Evolutionary conservation across 73 alveolate genomes (phyloP).

Genomic region (Uronychia binucleata): DNA sequence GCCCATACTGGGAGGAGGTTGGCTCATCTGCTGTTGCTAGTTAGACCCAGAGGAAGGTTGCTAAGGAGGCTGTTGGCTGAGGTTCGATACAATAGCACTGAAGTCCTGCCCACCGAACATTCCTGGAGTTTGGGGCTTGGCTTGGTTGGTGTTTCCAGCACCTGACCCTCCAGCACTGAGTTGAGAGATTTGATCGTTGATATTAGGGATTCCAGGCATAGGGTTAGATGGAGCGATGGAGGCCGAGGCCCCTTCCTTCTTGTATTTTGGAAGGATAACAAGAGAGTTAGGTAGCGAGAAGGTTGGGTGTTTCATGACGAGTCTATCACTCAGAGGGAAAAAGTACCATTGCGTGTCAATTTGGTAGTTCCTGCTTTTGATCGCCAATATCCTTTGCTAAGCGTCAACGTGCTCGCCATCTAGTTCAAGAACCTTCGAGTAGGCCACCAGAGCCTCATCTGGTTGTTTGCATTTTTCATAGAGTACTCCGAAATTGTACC

Average conservation of each 20-base stretch:
- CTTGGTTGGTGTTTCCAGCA: neutral
- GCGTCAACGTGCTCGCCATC: slow-evolving; percentile 50
- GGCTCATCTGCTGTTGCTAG: neutral
- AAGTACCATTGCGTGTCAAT: slow-evolving; percentile 8
- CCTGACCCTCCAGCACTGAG: slow-evolving; percentile 1
- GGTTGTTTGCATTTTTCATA: slow-evolving; percentile 80
- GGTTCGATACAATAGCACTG: neutral
- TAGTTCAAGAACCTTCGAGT: slow-evolving; percentile 55
- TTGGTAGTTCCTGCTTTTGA: slow-evolving; percentile 22
- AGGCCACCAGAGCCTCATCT: slow-evolving; percentile 74
- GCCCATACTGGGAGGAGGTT: slow-evolving; percentile 6
- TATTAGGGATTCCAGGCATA: neutral
- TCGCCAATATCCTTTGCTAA: slow-evolving; percentile 37
- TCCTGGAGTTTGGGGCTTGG: neutral
- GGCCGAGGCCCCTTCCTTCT: slow-evolving; percentile 27
- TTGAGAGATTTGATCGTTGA: slow-evolving; percentile 1
- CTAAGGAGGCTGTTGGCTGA: neutral
- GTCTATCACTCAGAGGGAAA: neutral
- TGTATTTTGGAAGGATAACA: slow-evolving; percentile 47
- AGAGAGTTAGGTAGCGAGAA: slow-evolving; percentile 60
- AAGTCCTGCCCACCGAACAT: slow-evolving; percentile 1
- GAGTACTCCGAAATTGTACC: slow-evolving; percentile 75
- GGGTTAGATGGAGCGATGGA: no score
- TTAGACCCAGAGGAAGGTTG: neutral
- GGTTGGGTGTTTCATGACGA: slow-evolving; percentile 47